A percentile compares a stretch with the other conserved stretches of the same genome.
phyloP scores from a whole-genome alignment of 352 stramenopile genomes.

The Phytopythium boreale region DNA sequence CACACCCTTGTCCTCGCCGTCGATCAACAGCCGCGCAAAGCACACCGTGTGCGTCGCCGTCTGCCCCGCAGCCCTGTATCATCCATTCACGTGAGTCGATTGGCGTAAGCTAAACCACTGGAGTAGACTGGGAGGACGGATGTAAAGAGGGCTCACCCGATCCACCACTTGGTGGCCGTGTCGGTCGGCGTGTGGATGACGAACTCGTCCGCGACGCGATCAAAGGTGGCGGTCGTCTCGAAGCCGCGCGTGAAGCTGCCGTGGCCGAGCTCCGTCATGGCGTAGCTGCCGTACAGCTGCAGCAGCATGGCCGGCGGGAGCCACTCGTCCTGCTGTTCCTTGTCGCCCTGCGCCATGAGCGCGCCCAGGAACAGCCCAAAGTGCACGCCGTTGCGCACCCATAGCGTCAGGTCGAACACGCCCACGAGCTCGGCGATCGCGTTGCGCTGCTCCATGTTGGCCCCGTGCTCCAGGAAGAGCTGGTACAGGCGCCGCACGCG shows the following conservation, averaged over 20 bases:
- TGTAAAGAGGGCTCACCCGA: conserved; percentile 37
- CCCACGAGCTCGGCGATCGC: conserved; percentile 59
- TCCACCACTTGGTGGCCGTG: conserved; percentile 96
- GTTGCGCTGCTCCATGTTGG: conserved; percentile 53
- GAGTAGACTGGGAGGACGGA: neutral
- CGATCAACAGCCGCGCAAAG: conserved; percentile 91
- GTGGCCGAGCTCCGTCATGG: conserved; percentile 92
- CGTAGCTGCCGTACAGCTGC: conserved; percentile 83
- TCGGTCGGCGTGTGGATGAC: conserved; percentile 95
- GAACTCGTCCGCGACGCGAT: conserved; percentile 87
- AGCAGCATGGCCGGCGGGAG: conserved; percentile 68
- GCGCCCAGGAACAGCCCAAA: conserved; percentile 82
- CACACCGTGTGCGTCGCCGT: conserved; percentile 95
- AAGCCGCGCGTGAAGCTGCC: conserved; percentile 85
- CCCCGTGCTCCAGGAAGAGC: conserved; percentile 60
- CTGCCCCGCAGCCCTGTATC: conserved; percentile 72
- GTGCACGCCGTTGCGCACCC: conserved; percentile 78
- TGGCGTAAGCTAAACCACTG: neutral
- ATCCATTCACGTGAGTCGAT: neutral
- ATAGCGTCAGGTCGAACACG: conserved; percentile 61
- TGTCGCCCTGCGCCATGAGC: conserved; percentile 67
- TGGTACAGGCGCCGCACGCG: conserved; percentile 54
- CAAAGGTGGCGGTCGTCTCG: conserved; percentile 95
- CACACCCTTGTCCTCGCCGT: conserved; percentile 81
- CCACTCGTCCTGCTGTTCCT: conserved; percentile 84